Conservation (phyloP, 2,329 filamentous ascomycete species). For the Fusarium odoratissimum region DNA sequence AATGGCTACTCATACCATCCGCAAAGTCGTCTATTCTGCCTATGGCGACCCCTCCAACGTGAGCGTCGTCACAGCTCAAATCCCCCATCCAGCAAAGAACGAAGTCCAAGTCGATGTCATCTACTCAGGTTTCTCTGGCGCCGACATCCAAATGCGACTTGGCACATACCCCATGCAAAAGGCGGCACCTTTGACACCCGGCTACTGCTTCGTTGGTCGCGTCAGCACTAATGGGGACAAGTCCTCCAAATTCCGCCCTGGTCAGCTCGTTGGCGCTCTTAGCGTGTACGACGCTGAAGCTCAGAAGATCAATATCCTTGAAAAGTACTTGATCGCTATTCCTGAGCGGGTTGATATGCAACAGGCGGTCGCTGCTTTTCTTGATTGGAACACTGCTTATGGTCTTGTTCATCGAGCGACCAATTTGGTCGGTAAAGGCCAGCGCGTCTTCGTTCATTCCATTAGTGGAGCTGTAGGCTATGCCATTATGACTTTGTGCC, state of each 20-base stretch:
- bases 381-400: slow-evolving; percentile 60
- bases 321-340: slow-evolving; percentile 58
- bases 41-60: slow-evolving; percentile 55
- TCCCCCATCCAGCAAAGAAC: slow-evolving; percentile 53
- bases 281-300: slow-evolving; percentile 58
- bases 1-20: slow-evolving; percentile 49
- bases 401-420: slow-evolving; percentile 53
- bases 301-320: slow-evolving; percentile 58
- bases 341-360: slow-evolving; percentile 55
- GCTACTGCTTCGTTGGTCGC: slow-evolving; percentile 60
- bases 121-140: slow-evolving; percentile 60
- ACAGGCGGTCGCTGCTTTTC: slow-evolving; percentile 54
- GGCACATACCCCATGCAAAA: slow-evolving; percentile 60
- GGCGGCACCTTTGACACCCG: slow-evolving; percentile 59
- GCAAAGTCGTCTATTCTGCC: slow-evolving; percentile 58
- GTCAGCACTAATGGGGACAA: slow-evolving; percentile 54
- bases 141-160: slow-evolving; percentile 62
- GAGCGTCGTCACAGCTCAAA: slow-evolving; percentile 49
- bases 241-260: slow-evolving; percentile 46
- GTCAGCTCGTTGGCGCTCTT: slow-evolving; percentile 51
- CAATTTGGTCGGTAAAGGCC: slow-evolving; percentile 53
- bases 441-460: slow-evolving; percentile 63
- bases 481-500: slow-evolving; percentile 55
- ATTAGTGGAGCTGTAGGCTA: slow-evolving; percentile 62
- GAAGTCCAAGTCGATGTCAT: slow-evolving; percentile 61